A percentile compares a stretch with the other conserved stretches of the same genome.
Conservation (phyloP, 257 asterid species). For the Echites panduratus region DNA sequence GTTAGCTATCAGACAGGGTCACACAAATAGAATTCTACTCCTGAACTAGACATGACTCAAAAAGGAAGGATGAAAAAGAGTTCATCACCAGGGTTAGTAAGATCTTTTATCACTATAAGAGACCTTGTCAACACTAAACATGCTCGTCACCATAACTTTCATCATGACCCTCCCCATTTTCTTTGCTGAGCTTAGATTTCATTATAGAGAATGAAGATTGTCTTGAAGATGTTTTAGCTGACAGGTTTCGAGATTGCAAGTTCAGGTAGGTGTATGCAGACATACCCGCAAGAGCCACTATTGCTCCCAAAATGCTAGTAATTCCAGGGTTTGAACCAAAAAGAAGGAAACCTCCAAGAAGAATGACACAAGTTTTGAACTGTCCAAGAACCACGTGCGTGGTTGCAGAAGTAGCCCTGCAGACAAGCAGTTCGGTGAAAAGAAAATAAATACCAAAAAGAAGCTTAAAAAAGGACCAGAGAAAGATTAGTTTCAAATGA, state of each 20-base stretch:
- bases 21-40: conserved; percentile 7
- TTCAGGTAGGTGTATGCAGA: conserved; percentile 81
- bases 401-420: conserved; percentile 93
- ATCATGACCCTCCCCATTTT: conserved; percentile 41
- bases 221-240: conserved; percentile 33
- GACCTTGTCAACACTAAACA: conserved; percentile 20
- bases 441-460: background rate
- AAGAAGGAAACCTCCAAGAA: conserved; percentile 75
- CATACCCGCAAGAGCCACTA: conserved; percentile 76
- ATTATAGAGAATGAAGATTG: conserved; percentile 58
- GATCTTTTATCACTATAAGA: background rate
- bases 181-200: conserved; percentile 76
- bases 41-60: conserved; percentile 1
- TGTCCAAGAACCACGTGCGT: conserved; percentile 96
- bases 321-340: conserved; percentile 90
- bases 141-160: conserved; percentile 51
- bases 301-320: conserved; percentile 78
- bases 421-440: background rate
- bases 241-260: conserved; percentile 53
- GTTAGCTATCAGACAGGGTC: conserved; percentile 9
- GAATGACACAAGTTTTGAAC: conserved; percentile 91
- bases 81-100: conserved; percentile 1
- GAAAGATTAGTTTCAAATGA: background rate
- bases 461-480: background rate
- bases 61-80: background rate